A percentile compares a stretch with the other conserved stretches of the same genome.
phyloP scores from a whole-genome alignment of 2,329 filamentous ascomycete genomes.

The Dothistroma septosporum region DNA sequence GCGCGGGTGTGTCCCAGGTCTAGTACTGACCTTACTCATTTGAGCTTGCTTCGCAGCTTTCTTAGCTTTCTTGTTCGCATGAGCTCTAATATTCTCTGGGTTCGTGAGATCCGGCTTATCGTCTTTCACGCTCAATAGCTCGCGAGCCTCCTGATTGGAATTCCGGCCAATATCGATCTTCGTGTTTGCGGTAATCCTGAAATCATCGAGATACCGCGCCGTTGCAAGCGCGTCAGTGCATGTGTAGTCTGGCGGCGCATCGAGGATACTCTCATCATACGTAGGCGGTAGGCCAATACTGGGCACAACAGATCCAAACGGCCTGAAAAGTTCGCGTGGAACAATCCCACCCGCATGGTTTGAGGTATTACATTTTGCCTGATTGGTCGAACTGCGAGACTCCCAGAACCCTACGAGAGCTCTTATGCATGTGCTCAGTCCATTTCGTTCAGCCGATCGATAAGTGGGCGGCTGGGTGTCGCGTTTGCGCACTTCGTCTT shows the following conservation, averaged over 20 bases:
- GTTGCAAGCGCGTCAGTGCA: constrained; percentile 18
- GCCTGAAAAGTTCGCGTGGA: constrained; percentile 22
- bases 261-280: constrained; percentile 42
- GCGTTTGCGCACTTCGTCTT: constrained; percentile 40
- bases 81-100: constrained; percentile 47
- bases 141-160: constrained; percentile 1
- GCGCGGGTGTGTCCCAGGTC: too few species aligned
- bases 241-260: constrained; percentile 47
- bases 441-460: constrained; percentile 44
- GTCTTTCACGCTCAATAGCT: constrained; percentile 16
- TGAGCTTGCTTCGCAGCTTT: constrained; percentile 37
- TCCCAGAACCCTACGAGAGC: constrained; percentile 28
- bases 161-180: too few species aligned
- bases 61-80: constrained; percentile 53
- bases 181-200: neutral
- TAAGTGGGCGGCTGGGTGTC: constrained; percentile 43
- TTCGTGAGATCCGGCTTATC: constrained; percentile 55
- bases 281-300: constrained; percentile 36
- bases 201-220: constrained; percentile 7
- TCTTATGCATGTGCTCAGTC: constrained; percentile 31
- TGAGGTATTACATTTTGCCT: neutral
- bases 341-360: constrained; percentile 5
- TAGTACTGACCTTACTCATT: constrained; percentile 29
- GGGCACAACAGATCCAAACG: constrained; percentile 6
- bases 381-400: neutral